A percentile compares a stretch with the other conserved stretches of the same genome.
Evolutionary conservation across 2,329 filamentous ascomycete genomes (phyloP).

Genomic region (Cladophialophora exuberans): DNA sequence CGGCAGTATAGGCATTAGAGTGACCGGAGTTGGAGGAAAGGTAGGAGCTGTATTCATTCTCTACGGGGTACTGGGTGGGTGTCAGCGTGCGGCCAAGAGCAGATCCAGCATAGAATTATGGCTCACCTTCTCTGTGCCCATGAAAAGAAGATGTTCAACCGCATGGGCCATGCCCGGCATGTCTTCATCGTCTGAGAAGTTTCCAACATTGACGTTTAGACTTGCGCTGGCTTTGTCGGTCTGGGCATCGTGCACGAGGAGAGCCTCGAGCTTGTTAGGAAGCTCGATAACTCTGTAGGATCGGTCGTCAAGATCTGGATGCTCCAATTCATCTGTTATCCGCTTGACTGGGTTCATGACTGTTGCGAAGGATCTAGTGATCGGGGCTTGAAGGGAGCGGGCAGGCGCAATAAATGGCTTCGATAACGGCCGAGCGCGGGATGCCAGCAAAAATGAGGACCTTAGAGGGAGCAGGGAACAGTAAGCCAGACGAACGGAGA

Average conservation of each 20-base stretch:
- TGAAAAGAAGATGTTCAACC: conserved; percentile 94
- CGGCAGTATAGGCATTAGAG: conserved; percentile 92
- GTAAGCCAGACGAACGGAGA: conserved; percentile 20
- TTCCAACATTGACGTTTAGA: conserved; percentile 93
- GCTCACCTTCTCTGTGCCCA: conserved; percentile 89
- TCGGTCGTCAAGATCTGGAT: conserved; percentile 81
- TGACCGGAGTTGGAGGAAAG: conserved; percentile 85
- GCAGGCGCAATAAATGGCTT: conserved; percentile 12
- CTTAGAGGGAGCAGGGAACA: conserved; percentile 18
- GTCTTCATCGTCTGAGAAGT: conserved; percentile 86
- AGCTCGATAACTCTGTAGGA: conserved; percentile 85
- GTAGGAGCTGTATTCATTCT: conserved; percentile 95
- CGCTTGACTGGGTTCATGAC: conserved; percentile 36
- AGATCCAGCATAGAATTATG: neutral
- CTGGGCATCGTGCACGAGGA: conserved; percentile 90
- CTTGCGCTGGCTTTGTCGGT: conserved; percentile 97
- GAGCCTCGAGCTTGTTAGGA: conserved; percentile 82
- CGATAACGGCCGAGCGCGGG: conserved; percentile 14
- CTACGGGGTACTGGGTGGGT: conserved; percentile 71
- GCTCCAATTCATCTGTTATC: conserved; percentile 75
- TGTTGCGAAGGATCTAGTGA: conserved; percentile 26
- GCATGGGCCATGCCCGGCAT: conserved; percentile 96
- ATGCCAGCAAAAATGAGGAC: conserved; percentile 9
- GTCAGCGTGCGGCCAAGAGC: conserved; percentile 8
- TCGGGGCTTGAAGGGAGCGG: conserved; percentile 6